Base-by-base conservation (phyloP, 192 early-diverging fungal genomes). In the Allomyces macrogynus region DNA sequence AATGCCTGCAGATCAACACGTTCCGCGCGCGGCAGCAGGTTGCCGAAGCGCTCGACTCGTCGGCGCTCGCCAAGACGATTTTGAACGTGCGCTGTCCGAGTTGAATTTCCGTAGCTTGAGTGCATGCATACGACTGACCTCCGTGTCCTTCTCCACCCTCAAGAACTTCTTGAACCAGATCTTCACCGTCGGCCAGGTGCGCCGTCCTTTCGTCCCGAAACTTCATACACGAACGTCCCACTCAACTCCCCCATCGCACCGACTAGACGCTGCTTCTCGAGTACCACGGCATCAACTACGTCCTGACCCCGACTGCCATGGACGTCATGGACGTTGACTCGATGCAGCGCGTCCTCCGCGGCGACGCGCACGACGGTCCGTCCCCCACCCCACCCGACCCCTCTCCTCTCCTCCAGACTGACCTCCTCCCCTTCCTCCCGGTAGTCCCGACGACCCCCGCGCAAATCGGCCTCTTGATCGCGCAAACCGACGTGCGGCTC, bases 381-480 rank as follows among this genome's bases (percentile, higher is more conserved):
- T n/a, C n/a, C n/a, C n/a, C n/a, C 24, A n/a, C n/a, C n/a, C n/a
- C n/a, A n/a, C n/a, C 16, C 44, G n/a, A n/a, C n/a, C n/a, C 20
- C 16, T 44, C 44, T 18, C 24, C 23, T 24, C 14, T 14, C 25
- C n/a, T 11, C 44, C n/a, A n/a, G n/a, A n/a, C n/a, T n/a, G n/a
- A 23, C n/a, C 23, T n/a, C 23, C 23, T 24, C 61, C 61, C 20
- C 61, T n/a, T 3, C 23, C 23, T 20, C 23, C n/a, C 60, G 63
- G 26, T 27, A 27, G 26, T 27, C 4, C 26, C 26, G 2, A n/a
- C n/a, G n/a, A n/a, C 26, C 32, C 22, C 18, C 7, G 18, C 23
- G 12, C 20, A 43, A n/a, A 76, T 85, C 57, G 90, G 93, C n/a
- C 77, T 98, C 16, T 71, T 96, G 61, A 86, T 87, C 62, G 74